Conservation (phyloP, 2,329 filamentous ascomycete species). For the Calonectria pseudoturangicola region DNA sequence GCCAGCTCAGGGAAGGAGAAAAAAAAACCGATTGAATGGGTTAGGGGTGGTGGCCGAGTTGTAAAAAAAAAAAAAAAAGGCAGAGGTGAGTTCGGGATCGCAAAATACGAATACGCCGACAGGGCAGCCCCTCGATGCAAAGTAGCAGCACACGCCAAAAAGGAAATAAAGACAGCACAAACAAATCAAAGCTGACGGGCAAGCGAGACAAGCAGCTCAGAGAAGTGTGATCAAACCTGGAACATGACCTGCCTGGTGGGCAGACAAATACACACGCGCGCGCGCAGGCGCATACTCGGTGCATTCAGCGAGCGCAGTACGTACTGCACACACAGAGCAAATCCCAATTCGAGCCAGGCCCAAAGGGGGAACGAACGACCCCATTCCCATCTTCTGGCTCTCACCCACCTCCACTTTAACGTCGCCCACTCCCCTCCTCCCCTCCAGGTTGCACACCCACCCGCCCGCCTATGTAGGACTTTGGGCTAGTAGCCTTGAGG, state of each 20-base stretch:
- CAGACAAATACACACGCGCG: slow-evolving; percentile 16
- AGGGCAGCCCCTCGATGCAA: slow-evolving; percentile 9
- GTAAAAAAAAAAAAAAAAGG: slow-evolving; percentile 13
- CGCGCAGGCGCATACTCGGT: slow-evolving; percentile 1
- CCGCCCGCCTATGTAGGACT: slow-evolving; percentile 15
- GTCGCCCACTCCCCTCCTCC: slow-evolving; percentile 9
- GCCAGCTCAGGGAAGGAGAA: neutral
- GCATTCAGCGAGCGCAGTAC: neutral
- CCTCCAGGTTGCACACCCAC: slow-evolving; percentile 1
- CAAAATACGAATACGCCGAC: slow-evolving; percentile 36
- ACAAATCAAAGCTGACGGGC: slow-evolving; percentile 25
- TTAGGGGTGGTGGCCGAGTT: neutral
- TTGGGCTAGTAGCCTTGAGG: neutral
- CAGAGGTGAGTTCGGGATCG: slow-evolving; percentile 13
- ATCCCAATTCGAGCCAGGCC: slow-evolving; percentile 24
- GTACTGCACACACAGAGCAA: slow-evolving; percentile 15
- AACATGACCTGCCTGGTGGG: slow-evolving; percentile 32
- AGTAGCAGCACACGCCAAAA: slow-evolving; percentile 17
- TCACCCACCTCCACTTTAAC: slow-evolving; percentile 21
- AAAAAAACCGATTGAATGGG: slow-evolving; percentile 12
- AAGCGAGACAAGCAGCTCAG: slow-evolving; percentile 23
- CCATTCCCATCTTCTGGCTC: slow-evolving; percentile 25
- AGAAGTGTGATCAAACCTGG: slow-evolving; percentile 39
- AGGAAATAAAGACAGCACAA: slow-evolving; percentile 18
- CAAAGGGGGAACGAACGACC: slow-evolving; percentile 20